Conservation (phyloP, 2,329 filamentous ascomycete genomes). For the Trichophyton rubrum region DNA sequence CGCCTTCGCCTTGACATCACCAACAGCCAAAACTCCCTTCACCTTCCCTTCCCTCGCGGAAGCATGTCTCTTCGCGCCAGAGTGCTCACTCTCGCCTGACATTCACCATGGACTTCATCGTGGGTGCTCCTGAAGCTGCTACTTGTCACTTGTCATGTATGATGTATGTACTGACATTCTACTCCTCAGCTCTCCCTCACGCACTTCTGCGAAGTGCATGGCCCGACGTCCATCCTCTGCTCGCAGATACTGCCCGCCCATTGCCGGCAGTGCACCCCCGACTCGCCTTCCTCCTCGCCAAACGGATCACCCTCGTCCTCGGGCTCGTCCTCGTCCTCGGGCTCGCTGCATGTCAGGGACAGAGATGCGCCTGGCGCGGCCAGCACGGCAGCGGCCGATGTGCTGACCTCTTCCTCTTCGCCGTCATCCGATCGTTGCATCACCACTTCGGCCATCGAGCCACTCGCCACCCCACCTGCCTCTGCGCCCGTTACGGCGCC, state of each 20-base stretch:
- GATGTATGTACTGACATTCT: neutral
- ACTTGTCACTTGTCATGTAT: neutral
- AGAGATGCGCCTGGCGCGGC: slow-evolving; percentile 6
- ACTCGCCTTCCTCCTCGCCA: slow-evolving; percentile 28
- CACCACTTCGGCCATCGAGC: slow-evolving; percentile 10
- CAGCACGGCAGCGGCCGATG: neutral
- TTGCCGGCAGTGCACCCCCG: slow-evolving; percentile 41
- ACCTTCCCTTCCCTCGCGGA: neutral
- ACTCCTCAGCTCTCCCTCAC: slow-evolving; percentile 44
- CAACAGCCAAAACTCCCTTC: neutral
- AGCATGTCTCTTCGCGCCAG: slow-evolving; percentile 2
- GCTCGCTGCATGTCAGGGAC: slow-evolving; percentile 6
- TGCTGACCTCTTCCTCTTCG: slow-evolving; percentile 2
- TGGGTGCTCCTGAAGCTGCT: slow-evolving; percentile 18
- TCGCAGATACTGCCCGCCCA: slow-evolving; percentile 45
- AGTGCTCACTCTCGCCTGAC: neutral
- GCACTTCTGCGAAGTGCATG: slow-evolving; percentile 52
- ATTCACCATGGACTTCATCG: slow-evolving; percentile 33
- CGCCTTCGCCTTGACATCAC: neutral
- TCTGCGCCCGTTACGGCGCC: slow-evolving; percentile 14
- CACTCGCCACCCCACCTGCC: slow-evolving; percentile 14
- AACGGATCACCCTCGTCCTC: slow-evolving; percentile 25
- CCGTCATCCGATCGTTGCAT: slow-evolving; percentile 9
- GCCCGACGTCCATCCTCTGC: slow-evolving; percentile 50
- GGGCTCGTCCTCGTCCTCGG: neutral